Percentiles rank a stretch among this genome's conserved stretches.
phyloP scores from a whole-genome alignment of 139 green algal genomes.

The Haematococcus sp. region DNA sequence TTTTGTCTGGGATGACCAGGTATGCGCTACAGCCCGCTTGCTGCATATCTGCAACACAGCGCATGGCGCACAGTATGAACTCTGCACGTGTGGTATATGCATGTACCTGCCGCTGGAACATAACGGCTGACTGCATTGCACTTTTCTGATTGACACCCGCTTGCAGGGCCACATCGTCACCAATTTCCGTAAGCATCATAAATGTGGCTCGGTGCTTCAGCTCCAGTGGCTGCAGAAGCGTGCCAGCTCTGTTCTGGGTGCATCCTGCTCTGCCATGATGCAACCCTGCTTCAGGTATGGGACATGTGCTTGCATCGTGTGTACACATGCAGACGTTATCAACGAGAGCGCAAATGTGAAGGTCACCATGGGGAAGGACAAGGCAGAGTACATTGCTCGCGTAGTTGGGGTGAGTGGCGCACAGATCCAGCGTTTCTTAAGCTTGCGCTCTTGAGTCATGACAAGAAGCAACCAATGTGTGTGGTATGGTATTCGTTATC shows the following conservation, averaged over 20 bases:
- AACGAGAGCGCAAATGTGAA: constrained; percentile 19
- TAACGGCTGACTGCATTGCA: too few species aligned
- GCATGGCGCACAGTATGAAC: too few species aligned
- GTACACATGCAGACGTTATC: constrained; percentile 18
- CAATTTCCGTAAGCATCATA: neutral
- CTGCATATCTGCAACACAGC: too few species aligned
- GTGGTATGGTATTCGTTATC: too few species aligned
- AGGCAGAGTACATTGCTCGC: constrained; percentile 4
- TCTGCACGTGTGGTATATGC: too few species aligned
- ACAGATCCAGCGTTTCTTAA: neutral
- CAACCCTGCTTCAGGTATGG: too few species aligned
- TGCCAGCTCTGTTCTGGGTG: too few species aligned
- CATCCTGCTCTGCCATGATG: too few species aligned
- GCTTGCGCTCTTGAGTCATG: neutral
- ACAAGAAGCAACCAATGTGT: neutral
- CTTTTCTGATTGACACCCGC: too few species aligned
- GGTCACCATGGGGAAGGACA: constrained; percentile 8
- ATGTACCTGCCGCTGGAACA: too few species aligned
- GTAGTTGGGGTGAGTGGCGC: constrained; percentile 9
- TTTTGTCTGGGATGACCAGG: constrained; percentile 57
- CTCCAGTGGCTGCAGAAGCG: neutral
- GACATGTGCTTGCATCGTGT: constrained; percentile 28
- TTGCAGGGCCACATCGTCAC: constrained; percentile 1
- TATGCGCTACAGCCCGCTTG: too few species aligned
- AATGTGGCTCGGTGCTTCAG: neutral